Percentiles rank a stretch among this genome's conserved stretches.
Conservation (phyloP, 805 yeast species). For the Candida andamanensis region DNA sequence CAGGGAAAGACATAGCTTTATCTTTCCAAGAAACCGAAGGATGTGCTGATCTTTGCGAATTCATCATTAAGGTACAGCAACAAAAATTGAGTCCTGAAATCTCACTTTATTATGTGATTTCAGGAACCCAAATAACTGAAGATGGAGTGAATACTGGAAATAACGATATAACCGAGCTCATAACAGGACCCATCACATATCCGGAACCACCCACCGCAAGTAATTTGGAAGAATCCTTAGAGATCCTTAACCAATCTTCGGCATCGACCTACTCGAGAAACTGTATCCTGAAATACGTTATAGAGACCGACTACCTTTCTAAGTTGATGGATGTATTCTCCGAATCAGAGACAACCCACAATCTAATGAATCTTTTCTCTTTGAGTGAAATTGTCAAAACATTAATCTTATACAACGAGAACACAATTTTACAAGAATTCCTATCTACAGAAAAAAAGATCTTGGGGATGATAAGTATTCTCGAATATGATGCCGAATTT, state of each 20-base stretch:
- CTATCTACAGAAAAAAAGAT: slow-evolving; percentile 27
- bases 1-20: slow-evolving; percentile 72
- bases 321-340: slow-evolving; percentile 51
- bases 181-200: slow-evolving; percentile 72
- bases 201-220: slow-evolving; percentile 54
- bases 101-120: slow-evolving; percentile 61
- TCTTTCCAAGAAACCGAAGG: slow-evolving; percentile 92
- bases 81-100: slow-evolving; percentile 54
- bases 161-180: slow-evolving; percentile 71
- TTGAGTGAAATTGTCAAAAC: slow-evolving; percentile 73
- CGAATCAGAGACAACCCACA: slow-evolving; percentile 48
- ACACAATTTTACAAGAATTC: slow-evolving; percentile 28
- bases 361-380: slow-evolving; percentile 53
- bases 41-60: slow-evolving; percentile 78
- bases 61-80: slow-evolving; percentile 64
- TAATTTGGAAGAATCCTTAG: slow-evolving; percentile 51
- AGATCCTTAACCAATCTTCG: slow-evolving; percentile 54
- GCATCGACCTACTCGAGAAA: slow-evolving; percentile 60
- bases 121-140: slow-evolving; percentile 22
- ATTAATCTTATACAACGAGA: slow-evolving; percentile 65
- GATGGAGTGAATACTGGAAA: slow-evolving; percentile 10
- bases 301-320: slow-evolving; percentile 47
- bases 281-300: slow-evolving; percentile 52
- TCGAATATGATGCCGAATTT: slow-evolving; percentile 85
- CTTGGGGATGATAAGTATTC: slow-evolving; percentile 63